Evolutionary conservation across 805 yeast species (phyloP).

Genomic region (Wickerhamiella lipophila): DNA sequence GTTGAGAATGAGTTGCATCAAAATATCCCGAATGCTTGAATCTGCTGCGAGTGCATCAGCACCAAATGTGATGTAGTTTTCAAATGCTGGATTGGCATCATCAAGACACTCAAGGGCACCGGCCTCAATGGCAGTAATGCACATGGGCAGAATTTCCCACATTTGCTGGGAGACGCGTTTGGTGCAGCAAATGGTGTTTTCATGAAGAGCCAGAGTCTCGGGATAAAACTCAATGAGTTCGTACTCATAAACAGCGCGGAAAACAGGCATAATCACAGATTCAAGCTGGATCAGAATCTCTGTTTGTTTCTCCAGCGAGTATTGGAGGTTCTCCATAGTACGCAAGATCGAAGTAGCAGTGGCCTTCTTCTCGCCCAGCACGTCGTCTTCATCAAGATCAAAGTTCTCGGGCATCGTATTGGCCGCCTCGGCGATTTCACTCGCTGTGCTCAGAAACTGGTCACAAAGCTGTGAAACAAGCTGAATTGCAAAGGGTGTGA

Average conservation of each 20-base stretch:
- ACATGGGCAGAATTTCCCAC: conserved; percentile 56
- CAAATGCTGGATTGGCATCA: conserved; percentile 60
- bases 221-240: conserved; percentile 60
- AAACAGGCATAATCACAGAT: conserved; percentile 54
- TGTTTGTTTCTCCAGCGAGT: conserved; percentile 70
- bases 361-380: conserved; percentile 5
- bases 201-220: conserved; percentile 66
- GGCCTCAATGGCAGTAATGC: conserved; percentile 32
- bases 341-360: conserved; percentile 49
- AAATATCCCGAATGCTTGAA: conserved; percentile 17
- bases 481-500: conserved; percentile 82
- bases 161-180: conserved; percentile 52
- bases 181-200: conserved; percentile 49
- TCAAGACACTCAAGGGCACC: conserved; percentile 52
- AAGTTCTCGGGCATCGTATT: conserved; percentile 32
- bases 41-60: conserved; percentile 37
- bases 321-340: conserved; percentile 67
- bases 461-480: conserved; percentile 43
- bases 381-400: conserved; percentile 16
- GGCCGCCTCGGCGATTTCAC: conserved; percentile 47
- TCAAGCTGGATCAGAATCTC: conserved; percentile 54
- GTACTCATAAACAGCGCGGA: conserved; percentile 52
- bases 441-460: conserved; percentile 60
- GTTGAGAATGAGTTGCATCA: neutral
- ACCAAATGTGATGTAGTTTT: conserved; percentile 59